Evolutionary conservation across 1,284 basidiomycete genomes (phyloP).

Genomic region (Pterulicium gracile): DNA sequence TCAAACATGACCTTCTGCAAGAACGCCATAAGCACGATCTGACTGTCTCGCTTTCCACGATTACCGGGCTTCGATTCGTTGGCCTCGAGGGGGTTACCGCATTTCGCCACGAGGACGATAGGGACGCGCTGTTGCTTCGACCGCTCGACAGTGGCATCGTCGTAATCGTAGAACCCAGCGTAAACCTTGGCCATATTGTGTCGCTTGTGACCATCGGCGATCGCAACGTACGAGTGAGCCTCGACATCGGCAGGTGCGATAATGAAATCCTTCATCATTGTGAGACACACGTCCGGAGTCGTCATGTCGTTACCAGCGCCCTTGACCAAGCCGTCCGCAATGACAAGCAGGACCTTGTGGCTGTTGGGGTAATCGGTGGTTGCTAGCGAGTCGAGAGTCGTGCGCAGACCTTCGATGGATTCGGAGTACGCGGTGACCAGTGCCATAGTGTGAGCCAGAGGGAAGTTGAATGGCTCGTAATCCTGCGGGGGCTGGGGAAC

Average conservation of each 20-base stretch:
- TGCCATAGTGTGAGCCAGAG: constrained; percentile 88
- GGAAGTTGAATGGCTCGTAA: constrained; percentile 94
- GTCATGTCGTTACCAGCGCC: constrained; percentile 81
- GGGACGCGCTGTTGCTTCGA: constrained; percentile 97
- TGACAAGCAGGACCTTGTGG: constrained; percentile 93
- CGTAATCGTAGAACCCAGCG: constrained; percentile 96
- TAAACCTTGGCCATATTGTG: constrained; percentile 99
- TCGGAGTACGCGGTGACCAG: constrained; percentile 99
- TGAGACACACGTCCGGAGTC: constrained; percentile 90
- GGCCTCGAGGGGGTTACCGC: constrained; percentile 84
- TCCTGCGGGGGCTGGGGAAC: constrained; percentile 89
- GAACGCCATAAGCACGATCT: constrained; percentile 97
- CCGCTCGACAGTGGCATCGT: constrained; percentile 83
- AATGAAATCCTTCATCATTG: constrained; percentile 97
- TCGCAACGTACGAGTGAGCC: constrained; percentile 93
- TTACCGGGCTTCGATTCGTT: constrained; percentile 93
- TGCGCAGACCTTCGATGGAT: constrained; percentile 91
- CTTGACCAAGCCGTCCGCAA: constrained; percentile 98
- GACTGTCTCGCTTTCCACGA: constrained; percentile 96
- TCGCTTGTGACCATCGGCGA: constrained; percentile 96
- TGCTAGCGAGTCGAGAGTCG: constrained; percentile 94
- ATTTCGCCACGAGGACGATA: constrained; percentile 90
- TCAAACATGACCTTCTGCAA: constrained; percentile 99
- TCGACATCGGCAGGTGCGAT: constrained; percentile 83
- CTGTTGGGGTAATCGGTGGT: constrained; percentile 99